Percentiles rank a stretch among this genome's conserved stretches.
Conservation (phyloP, 495 filamentous ascomycete species). For the Lentithecium fluviatile region DNA sequence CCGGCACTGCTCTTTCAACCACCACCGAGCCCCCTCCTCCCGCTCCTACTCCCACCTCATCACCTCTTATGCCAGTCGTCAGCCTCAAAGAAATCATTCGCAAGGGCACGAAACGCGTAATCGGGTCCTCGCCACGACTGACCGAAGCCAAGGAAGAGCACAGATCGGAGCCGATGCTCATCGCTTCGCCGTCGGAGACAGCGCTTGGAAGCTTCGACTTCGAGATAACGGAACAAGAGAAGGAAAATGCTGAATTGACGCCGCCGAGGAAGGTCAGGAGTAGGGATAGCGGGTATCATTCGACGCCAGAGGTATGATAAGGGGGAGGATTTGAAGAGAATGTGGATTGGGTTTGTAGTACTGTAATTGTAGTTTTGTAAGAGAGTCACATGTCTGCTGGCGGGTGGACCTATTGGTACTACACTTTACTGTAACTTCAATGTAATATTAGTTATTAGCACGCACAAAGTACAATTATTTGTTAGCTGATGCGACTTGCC, state of each 20-base stretch:
- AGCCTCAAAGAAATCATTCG: conserved; percentile 3
- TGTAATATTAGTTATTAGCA: too few relatives aligned
- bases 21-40: neutral
- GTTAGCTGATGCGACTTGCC: too few relatives aligned
- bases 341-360: too few relatives aligned
- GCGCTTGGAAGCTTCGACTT: neutral
- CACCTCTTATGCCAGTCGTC: neutral
- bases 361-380: too few relatives aligned
- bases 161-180: neutral
- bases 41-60: neutral
- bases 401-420: too few relatives aligned
- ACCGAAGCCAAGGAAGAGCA: neutral
- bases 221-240: neutral
- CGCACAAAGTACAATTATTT: too few relatives aligned
- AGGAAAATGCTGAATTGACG: neutral
- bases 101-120: neutral
- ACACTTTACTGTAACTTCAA: too few relatives aligned
- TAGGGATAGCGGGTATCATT: conserved; percentile 28
- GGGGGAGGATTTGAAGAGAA: too few relatives aligned
- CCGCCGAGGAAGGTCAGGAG: conserved; percentile 22
- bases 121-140: neutral
- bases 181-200: neutral
- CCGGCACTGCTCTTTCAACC: neutral
- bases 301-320: neutral
- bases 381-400: too few relatives aligned